A percentile compares a stretch with the other conserved stretches of the same genome.
These are phyloP conservation scores for Aspergillus sp. DNA, from an alignment of 2,329 filamentous ascomycete genomes.

Conservation along the genomic window DNA sequence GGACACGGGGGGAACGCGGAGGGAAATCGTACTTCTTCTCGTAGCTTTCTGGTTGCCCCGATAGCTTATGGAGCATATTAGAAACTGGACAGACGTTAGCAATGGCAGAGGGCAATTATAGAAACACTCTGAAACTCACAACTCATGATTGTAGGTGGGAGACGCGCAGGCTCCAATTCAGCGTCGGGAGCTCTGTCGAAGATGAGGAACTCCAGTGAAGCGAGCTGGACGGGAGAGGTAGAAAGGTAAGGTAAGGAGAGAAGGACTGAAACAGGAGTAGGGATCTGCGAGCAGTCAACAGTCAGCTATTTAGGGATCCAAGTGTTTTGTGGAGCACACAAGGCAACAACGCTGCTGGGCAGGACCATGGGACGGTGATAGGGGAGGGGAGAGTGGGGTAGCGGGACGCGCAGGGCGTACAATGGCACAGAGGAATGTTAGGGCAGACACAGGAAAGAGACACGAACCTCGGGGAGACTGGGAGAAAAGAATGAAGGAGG, in stretches of 20 bases:
- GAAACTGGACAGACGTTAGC: slow-evolving; percentile 49
- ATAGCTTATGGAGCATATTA: slow-evolving; percentile 88
- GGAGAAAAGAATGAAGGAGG: background rate
- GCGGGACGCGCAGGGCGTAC: background rate
- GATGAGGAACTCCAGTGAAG: background rate
- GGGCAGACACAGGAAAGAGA: no score
- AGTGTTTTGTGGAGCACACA: background rate
- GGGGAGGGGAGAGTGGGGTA: background rate
- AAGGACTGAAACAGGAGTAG: background rate
- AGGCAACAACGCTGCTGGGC: background rate
- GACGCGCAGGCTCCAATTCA: slow-evolving; percentile 2
- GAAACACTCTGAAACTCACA: slow-evolving; percentile 11
- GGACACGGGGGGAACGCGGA: slow-evolving; percentile 2
- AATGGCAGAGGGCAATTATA: background rate
- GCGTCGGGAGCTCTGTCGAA: background rate
- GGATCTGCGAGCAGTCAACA: background rate
- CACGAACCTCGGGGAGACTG: background rate
- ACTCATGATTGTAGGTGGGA: slow-evolving; percentile 12
- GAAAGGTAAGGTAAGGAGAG: background rate
- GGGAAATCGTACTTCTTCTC: slow-evolving; percentile 72
- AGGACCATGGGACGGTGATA: background rate
- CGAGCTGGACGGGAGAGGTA: background rate
- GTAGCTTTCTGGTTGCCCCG: slow-evolving; percentile 95
- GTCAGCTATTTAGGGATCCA: background rate
- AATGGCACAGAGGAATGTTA: no score